A percentile compares a stretch with the other conserved stretches of the same genome.
phyloP scores from a whole-genome alignment of 2,329 filamentous ascomycete genomes.

The Curvularia sp. region DNA sequence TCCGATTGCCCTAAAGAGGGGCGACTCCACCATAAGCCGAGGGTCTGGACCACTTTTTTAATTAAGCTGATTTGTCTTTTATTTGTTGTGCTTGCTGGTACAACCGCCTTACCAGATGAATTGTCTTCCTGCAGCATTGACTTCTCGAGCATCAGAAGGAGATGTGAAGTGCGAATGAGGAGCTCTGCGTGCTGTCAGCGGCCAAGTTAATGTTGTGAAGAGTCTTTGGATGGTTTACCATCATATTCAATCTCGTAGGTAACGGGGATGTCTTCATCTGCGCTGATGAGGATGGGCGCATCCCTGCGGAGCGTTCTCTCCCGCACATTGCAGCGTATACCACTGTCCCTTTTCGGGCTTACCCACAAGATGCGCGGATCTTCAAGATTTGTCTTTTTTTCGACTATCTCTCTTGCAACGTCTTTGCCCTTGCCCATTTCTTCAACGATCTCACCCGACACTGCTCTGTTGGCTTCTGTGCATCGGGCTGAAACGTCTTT shows the following conservation, averaged over 20 bases:
- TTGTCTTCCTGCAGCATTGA: slow-evolving; percentile 67
- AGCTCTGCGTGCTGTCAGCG: slow-evolving; percentile 32
- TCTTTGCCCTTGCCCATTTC: slow-evolving; percentile 35
- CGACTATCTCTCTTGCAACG: slow-evolving; percentile 18
- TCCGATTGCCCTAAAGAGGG: slow-evolving; percentile 9
- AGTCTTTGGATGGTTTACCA: slow-evolving; percentile 59
- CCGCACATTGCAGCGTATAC: slow-evolving; percentile 70
- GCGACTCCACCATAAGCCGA: slow-evolving; percentile 9
- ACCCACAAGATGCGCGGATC: slow-evolving; percentile 69
- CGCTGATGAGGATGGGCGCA: slow-evolving; percentile 63
- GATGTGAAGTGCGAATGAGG: slow-evolving; percentile 43
- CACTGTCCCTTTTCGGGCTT: slow-evolving; percentile 67
- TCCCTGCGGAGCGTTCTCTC: slow-evolving; percentile 58
- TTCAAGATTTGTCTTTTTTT: slow-evolving; percentile 19
- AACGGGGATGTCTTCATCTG: slow-evolving; percentile 70
- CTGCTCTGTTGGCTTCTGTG: slow-evolving; percentile 21
- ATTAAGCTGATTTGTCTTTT: slow-evolving; percentile 5
- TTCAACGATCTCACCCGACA: slow-evolving; percentile 32
- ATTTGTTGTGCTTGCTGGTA: slow-evolving; percentile 1
- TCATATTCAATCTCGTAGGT: slow-evolving; percentile 75
- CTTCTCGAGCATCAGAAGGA: slow-evolving; percentile 64
- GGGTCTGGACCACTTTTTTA: slow-evolving; percentile 4
- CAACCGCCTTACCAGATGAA: slow-evolving; percentile 69
- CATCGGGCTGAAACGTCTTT: slow-evolving; percentile 50
- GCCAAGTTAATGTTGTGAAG: background rate